A percentile compares a stretch with the other conserved stretches of the same genome.
phyloP scores from a whole-genome alignment of 2,329 filamentous ascomycete genomes.

The Ophiostoma tasmaniense region DNA sequence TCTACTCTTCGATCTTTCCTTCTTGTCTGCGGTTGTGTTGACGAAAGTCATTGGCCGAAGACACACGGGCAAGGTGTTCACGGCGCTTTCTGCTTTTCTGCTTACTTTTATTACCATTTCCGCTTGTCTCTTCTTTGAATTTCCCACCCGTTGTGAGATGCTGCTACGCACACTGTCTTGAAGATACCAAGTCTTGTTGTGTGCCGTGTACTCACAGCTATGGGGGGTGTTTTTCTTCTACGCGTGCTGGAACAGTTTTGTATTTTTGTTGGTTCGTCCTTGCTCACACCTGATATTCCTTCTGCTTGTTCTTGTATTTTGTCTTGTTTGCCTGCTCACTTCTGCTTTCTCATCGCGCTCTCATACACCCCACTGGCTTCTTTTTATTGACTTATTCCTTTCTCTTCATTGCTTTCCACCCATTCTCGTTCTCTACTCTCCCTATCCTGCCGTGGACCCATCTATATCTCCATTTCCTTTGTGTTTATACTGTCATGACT shows the following conservation, averaged over 20 bases:
- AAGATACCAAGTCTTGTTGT: not conserved
- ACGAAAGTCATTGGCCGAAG: slow-evolving; percentile 13
- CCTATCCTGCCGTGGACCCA: not conserved
- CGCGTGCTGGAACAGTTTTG: not conserved
- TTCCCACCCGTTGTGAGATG: not conserved
- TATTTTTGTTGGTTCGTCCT: not conserved
- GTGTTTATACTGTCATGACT: slow-evolving; percentile 13
- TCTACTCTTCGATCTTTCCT: slow-evolving; percentile 9
- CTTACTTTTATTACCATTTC: not conserved
- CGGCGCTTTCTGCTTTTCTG: slow-evolving; percentile 28
- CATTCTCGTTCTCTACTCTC: not conserved
- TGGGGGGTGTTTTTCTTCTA: not conserved
- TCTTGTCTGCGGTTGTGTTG: slow-evolving; percentile 2
- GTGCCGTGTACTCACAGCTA: not conserved
- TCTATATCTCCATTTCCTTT: slow-evolving; percentile 20
- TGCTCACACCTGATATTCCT: not conserved
- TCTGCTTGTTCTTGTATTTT: not conserved
- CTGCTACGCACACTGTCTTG: not conserved
- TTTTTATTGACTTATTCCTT: not conserved
- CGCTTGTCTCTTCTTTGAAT: not conserved
- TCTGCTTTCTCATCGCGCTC: not conserved
- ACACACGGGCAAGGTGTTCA: slow-evolving; percentile 33
- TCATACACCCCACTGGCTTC: not conserved
- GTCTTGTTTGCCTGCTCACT: not conserved
- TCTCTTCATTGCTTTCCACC: not conserved